Base-by-base conservation (phyloP, 495 filamentous ascomycete genomes). In the Penicillium goetzii region DNA sequence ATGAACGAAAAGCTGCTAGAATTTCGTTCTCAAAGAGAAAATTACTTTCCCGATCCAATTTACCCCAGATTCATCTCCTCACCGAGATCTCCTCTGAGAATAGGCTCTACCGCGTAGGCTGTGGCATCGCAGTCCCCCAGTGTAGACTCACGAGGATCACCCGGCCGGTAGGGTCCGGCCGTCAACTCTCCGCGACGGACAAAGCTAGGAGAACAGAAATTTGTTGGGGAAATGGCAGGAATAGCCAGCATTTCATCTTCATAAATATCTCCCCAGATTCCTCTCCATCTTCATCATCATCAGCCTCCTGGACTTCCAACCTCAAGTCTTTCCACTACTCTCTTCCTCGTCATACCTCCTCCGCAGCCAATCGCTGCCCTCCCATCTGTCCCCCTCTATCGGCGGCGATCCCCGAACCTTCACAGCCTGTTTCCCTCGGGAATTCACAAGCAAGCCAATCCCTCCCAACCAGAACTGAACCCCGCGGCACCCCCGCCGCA, bases 401-500 rank as follows among this genome's bases (percentile, higher is more conserved):
- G 68, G 70, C 77, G 77, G 74, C 68, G 69, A 76, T 73, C 73
- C 72, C 77, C 77, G 76, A 72, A 62, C 21, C 11, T 56, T 36
- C 75, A 71, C 68, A 61, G 11, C 10, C 49, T 23, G 53, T 69
- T 72, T 65, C 57, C 66, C 71, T 69, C 68, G 71, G 71, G 68
- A 73, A 71, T 61, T 64, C 61, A 60, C 62, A 58, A 51, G 60
- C 62, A 61, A 59, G 63, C 65, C 66, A 69, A 65, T 50, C 32
- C 56, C 60, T 47, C 54, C 56, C 56, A 34, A 54, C 32, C 60
- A 25, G 50, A 49, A 15, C 26, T 15, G 28, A 59, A 72, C 77
- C 76, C 76, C 76, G 75, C 77, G 72, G 75, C 70, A 66, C 67
- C 54, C 71, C 74, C 72, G 69, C 75, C 74, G 76, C 65, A 58